Percentiles rank a stretch among this genome's conserved stretches.
phyloP scores from a whole-genome alignment of 2,329 filamentous ascomycete genomes.

The Xylaria sp. region DNA sequence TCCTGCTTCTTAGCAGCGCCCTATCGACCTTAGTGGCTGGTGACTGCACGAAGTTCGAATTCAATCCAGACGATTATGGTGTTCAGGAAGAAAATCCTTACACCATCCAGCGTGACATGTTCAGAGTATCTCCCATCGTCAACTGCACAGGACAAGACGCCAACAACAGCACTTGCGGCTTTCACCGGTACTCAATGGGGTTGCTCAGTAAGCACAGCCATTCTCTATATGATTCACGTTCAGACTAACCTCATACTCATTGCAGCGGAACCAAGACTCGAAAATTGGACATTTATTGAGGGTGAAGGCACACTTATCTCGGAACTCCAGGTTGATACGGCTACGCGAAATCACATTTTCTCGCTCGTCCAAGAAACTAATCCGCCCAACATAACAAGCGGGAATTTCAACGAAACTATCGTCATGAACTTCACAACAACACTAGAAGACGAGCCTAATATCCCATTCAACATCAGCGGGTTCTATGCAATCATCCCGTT shows the following conservation, averaged over 20 bases:
- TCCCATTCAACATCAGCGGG: constrained; percentile 1
- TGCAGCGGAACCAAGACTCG: neutral
- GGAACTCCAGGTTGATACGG: neutral
- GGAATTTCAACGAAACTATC: constrained; percentile 18
- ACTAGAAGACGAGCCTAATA: constrained; percentile 9
- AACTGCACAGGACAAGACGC: constrained; percentile 16
- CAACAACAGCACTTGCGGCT: constrained; percentile 18
- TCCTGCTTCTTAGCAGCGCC: constrained; percentile 7
- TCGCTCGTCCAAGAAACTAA: constrained; percentile 25
- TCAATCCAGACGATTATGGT: neutral
- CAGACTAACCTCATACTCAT: neutral
- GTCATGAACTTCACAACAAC: constrained; percentile 25
- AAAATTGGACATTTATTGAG: constrained; percentile 4
- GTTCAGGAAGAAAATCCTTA: neutral
- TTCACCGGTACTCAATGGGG: constrained; percentile 28
- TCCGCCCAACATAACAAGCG: constrained; percentile 18
- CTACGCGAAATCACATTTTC: neutral
- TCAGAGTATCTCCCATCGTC: constrained; percentile 13
- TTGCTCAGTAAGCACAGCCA: constrained; percentile 13
- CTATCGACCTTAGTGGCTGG: constrained; percentile 12
- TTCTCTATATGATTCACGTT: neutral
- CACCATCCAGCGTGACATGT: neutral
- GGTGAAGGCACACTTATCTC: neutral
- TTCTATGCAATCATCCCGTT: neutral
- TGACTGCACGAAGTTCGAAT: constrained; percentile 21